phyloP scores from a whole-genome alignment of 2,329 filamentous ascomycete species.

The Pseudogymnoascus sp. region DNA sequence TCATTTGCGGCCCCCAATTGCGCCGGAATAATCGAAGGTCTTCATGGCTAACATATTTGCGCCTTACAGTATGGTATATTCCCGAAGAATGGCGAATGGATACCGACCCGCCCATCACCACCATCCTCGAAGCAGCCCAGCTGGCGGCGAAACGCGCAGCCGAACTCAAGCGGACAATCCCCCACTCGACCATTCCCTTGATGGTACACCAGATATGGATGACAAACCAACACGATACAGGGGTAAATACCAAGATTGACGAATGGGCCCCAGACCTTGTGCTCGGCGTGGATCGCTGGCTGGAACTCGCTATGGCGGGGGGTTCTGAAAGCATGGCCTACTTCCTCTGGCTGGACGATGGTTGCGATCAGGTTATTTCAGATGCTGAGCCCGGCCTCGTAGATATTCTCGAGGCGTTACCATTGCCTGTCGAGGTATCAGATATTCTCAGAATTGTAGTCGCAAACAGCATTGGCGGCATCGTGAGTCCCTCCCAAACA shows the following conservation, averaged over 20 bases:
- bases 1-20: not conserved
- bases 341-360: slow-evolving; percentile 29
- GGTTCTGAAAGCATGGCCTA: slow-evolving; percentile 23
- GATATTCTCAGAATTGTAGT: slow-evolving; percentile 29
- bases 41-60: not conserved
- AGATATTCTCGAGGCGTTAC: slow-evolving; percentile 19
- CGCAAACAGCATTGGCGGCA: slow-evolving; percentile 22
- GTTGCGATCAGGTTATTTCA: slow-evolving; percentile 24
- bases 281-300: slow-evolving; percentile 26
- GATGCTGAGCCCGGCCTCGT: slow-evolving; percentile 23
- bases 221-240: too few relatives aligned
- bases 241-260: slow-evolving; percentile 21
- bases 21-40: not conserved
- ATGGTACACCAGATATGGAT: slow-evolving; percentile 31
- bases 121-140: slow-evolving; percentile 25
- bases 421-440: slow-evolving; percentile 25
- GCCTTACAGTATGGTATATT: slow-evolving; percentile 10
- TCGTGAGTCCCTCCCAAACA: slow-evolving; percentile 1
- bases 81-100: slow-evolving; percentile 5
- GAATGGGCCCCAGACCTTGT: slow-evolving; percentile 23
- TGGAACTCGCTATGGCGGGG: slow-evolving; percentile 18
- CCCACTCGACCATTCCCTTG: slow-evolving; percentile 25
- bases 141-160: slow-evolving; percentile 19
- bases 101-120: slow-evolving; percentile 14
- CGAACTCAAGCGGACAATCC: slow-evolving; percentile 12